Evolutionary conservation across 139 green algal genomes (phyloP).

Genomic region (Spirogloea muscicola): DNA sequence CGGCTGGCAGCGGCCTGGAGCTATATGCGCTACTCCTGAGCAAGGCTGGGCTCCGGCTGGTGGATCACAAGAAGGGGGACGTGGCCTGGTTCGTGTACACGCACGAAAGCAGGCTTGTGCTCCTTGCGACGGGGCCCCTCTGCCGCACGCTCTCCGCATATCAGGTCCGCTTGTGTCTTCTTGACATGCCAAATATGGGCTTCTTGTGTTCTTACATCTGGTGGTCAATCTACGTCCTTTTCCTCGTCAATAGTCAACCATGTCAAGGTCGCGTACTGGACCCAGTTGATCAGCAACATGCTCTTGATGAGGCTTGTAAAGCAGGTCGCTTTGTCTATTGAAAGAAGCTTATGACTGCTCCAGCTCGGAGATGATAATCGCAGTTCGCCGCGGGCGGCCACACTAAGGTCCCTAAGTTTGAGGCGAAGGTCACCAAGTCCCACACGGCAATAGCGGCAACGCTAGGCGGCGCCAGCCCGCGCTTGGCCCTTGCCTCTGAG

Average conservation of each 20-base stretch:
- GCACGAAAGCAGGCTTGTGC: conserved; percentile 39
- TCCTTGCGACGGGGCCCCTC: conserved; percentile 27
- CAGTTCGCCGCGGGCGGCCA: conserved; percentile 35
- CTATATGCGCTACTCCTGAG: conserved; percentile 29
- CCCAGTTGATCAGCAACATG: too few relatives aligned
- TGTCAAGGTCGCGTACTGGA: too few relatives aligned
- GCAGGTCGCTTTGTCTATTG: too few relatives aligned
- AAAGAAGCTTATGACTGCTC: too few relatives aligned
- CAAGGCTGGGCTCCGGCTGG: conserved; percentile 29
- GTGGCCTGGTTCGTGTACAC: conserved; percentile 51
- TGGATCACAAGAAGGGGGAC: conserved; percentile 25
- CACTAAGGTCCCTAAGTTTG: conserved; percentile 46
- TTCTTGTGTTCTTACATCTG: too few relatives aligned
- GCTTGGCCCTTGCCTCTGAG: conserved; percentile 11
- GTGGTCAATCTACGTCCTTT: too few relatives aligned
- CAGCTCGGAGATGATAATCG: not conserved
- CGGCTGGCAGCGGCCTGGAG: conserved; percentile 39
- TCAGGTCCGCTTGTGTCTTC: conserved; percentile 13
- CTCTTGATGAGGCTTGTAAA: too few relatives aligned
- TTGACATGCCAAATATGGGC: too few relatives aligned
- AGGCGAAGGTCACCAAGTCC: conserved; percentile 19
- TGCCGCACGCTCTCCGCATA: conserved; percentile 29
- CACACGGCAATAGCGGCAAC: not conserved
- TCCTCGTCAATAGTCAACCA: too few relatives aligned
- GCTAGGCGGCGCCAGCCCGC: not conserved